Base-by-base conservation (phyloP, 108 stramenopile species). In the Nitzschia inconspicua region DNA sequence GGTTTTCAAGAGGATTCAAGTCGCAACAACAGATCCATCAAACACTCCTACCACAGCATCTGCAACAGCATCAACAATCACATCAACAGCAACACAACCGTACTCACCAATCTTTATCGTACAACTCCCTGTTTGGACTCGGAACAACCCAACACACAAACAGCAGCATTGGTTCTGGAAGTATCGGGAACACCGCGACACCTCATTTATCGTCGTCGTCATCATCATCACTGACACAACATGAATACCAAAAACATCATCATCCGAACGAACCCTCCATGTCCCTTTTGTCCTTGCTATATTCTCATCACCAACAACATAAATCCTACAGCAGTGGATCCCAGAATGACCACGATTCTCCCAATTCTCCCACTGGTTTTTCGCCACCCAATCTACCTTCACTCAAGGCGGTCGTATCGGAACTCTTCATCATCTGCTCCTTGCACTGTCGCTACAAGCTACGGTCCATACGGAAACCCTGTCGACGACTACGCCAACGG, bases 381-480 rank as follows among this genome's bases (percentile, higher is more conserved):
- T 54, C 53, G 3, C 43, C 25, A 5, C 57, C 57, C 2, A 39
- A 39, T 6, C 28, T 58, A 4, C 57, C 57, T 3, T 58, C 57
- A 9, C 3, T 58, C 9, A 44, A 22, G 26, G 57, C 43, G 0
- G 43, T 58, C 24, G 42, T 26, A 7, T 44, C 43, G 19, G 57
- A 58, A 18, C 22, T 58, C 0, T 43, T 8, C n/a, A 19, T 58
- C 23, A 44, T 58, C 4, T 43, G 57, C 28, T 44, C 41, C n/a
- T 42, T 58, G 9, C 43, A 44, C 14, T 27, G 9, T 4, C 25
- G 42, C 3, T 44, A 58, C 14, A 42, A 20, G 3, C 18, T 43
- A 19, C 41, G 57, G 8, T 42, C 11, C 3, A 44, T 48, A 16
- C 32, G 37, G 3, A 49, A 39, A 13, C 61, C 61, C 36, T 63